These are phyloP conservation scores for Gynostemma pentaphyllum DNA, from an alignment of 306 rosid species.

Conservation along the genomic window DNA sequence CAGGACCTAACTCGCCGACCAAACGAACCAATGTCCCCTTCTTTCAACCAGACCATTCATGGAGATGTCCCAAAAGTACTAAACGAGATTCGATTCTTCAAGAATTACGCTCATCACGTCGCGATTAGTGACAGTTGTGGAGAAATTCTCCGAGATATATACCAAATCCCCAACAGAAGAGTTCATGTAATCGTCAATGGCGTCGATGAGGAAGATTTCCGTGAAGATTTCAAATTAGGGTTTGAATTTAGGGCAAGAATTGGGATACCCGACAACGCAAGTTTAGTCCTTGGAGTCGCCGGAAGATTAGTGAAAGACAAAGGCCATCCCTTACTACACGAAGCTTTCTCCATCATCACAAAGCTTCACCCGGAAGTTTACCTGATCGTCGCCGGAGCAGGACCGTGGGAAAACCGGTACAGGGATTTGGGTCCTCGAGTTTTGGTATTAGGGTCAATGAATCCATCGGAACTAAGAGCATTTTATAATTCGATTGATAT, in stretches of 20 bases:
- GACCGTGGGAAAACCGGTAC: constrained; percentile 79
- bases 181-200: constrained; percentile 93
- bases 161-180: constrained; percentile 65
- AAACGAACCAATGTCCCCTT: constrained; percentile 45
- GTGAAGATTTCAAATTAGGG: constrained; percentile 39
- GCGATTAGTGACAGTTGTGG: constrained; percentile 93
- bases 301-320: constrained; percentile 90
- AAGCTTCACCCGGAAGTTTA: constrained; percentile 40
- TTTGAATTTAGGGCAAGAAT: constrained; percentile 36
- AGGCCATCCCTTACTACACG: constrained; percentile 80
- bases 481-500: constrained; percentile 76
- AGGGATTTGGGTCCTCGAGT: constrained; percentile 62
- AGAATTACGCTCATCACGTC: constrained; percentile 64
- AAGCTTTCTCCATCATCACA: constrained; percentile 57
- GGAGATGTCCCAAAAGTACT: constrained; percentile 69
- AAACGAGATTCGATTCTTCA: constrained; percentile 81
- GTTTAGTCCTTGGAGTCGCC: constrained; percentile 77
- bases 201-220: constrained; percentile 50
- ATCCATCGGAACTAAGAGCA: constrained; percentile 44
- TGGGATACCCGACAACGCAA: constrained; percentile 57
- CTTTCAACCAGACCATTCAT: constrained; percentile 48
- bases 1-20: constrained; percentile 58
- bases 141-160: constrained; percentile 77
- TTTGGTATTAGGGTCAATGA: constrained; percentile 77
- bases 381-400: constrained; percentile 78